These are phyloP conservation scores for Cercospora citrullina DNA, from an alignment of 2,329 filamentous ascomycete genomes.

Conservation along the genomic window DNA sequence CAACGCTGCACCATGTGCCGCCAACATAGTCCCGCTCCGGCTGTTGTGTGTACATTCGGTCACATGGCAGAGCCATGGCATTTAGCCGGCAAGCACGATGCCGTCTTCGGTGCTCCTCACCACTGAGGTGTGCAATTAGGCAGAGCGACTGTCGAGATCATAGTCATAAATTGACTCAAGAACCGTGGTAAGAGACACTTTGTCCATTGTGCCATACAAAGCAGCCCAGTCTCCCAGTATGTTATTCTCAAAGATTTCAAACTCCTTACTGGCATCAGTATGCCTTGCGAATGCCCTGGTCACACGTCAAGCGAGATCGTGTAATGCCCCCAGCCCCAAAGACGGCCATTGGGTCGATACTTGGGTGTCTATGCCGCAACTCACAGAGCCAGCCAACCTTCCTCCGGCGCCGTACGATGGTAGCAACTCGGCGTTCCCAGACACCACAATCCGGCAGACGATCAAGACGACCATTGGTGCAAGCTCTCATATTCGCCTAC, in stretches of 20 bases:
- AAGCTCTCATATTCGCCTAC: conserved; percentile 57
- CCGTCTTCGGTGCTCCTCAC: neutral
- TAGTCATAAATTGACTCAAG: neutral
- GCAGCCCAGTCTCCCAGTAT: neutral
- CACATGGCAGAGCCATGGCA: conserved; percentile 2
- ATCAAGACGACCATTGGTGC: conserved; percentile 60
- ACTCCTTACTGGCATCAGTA: neutral
- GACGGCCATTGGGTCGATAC: conserved; percentile 59
- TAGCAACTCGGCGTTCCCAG: conserved; percentile 47
- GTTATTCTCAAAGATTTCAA: neutral
- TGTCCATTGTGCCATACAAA: neutral
- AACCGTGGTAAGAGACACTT: neutral
- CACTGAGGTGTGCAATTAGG: conserved; percentile 2
- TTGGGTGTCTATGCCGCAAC: conserved; percentile 67
- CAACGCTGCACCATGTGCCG: neutral
- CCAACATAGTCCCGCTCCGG: neutral
- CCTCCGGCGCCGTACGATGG: conserved; percentile 61
- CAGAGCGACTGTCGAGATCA: neutral
- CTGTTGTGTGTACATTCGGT: neutral
- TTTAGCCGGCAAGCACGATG: conserved; percentile 17
- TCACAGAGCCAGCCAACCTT: conserved; percentile 63
- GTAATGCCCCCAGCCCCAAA: conserved; percentile 15
- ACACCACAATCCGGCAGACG: conserved; percentile 67
- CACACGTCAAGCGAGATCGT: neutral
- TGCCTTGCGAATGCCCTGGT: neutral